Evolutionary conservation across 192 early-diverging fungal species (phyloP).

Genomic region (Backusella circina): DNA sequence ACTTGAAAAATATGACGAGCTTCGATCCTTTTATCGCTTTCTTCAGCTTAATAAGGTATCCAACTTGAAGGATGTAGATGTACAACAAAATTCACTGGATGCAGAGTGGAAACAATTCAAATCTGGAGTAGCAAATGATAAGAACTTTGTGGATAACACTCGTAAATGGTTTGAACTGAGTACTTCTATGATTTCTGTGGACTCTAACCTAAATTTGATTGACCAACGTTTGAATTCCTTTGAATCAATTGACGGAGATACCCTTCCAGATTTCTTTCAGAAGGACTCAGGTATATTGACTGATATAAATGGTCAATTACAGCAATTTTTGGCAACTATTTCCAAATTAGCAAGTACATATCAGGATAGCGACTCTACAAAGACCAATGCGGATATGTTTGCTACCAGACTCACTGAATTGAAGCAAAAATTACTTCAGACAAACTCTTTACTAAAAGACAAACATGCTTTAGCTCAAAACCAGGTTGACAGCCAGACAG

Average conservation of each 20-base stretch:
- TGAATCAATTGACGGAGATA: not conserved
- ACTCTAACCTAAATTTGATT: not conserved
- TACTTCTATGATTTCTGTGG: not conserved
- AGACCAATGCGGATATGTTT: not conserved
- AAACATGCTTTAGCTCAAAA: not conserved
- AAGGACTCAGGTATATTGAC: not conserved
- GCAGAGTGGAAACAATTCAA: not conserved
- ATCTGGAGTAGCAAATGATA: not conserved
- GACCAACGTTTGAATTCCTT: not conserved
- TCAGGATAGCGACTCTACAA: not conserved
- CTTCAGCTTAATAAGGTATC: slow-evolving; percentile 4
- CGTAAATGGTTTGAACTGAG: not conserved
- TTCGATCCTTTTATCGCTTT: slow-evolving; percentile 5
- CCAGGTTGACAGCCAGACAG: not conserved
- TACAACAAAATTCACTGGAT: not conserved
- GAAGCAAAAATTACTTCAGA: not conserved
- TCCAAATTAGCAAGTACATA: not conserved
- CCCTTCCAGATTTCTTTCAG: not conserved
- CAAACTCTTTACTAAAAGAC: not conserved
- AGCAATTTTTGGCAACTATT: not conserved
- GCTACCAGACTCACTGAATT: not conserved
- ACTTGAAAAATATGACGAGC: not conserved
- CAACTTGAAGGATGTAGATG: not conserved
- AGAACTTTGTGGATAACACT: not conserved
- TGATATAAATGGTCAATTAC: not conserved